Base-by-base conservation (phyloP, 768 basidiomycete genomes). In the Suillus tomentosus region DNA sequence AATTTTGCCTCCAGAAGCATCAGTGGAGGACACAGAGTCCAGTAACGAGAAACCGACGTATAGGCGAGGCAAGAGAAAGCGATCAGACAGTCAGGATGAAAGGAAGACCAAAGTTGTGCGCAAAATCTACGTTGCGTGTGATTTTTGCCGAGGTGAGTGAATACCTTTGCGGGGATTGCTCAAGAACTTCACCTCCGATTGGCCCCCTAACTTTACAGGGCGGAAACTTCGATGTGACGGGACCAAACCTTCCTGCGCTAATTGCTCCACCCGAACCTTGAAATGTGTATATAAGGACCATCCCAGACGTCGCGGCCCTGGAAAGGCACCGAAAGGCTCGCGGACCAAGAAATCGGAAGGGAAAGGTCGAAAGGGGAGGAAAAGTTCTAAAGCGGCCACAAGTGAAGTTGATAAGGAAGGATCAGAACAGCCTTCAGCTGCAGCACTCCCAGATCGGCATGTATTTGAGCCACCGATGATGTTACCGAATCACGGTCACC, bases 191-290 rank as follows among this genome's bases (percentile, higher is more conserved):
- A 40, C 17, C 15, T 57, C 40, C 39, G 11, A 56, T 27, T 27
- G 39, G 54, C n/a, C 36, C 37, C 54, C 13, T 42, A 13, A 42
- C 34, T 22, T 61, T 48, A 48, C 53, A 93, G 91, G 83, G 51
- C 85, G 91, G 62, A 93, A 93, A 74, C 83, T 93, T 63, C 82
- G 85, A 31, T 93, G 91, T 76, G 87, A 90, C 70, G 90, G 90
- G 3, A 79, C 75, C 2, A 81, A 78, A 66, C 91, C 91, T 37
- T 74, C 78, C 6, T 93, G 91, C 67, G 79, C 77, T 8, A 87
- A 89, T 71, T 93, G 91, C 75, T 73, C 68, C 22, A 80, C 80
- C 39, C 86, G 89, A 45, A 78, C 78, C 57, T 75, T 79, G 63
- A 68, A 73, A 37, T 91, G 90, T 71, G 74, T 72, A 63, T 91